Conservation (phyloP, 164 flowering plant genomes). For the Tetracentron sinense region DNA sequence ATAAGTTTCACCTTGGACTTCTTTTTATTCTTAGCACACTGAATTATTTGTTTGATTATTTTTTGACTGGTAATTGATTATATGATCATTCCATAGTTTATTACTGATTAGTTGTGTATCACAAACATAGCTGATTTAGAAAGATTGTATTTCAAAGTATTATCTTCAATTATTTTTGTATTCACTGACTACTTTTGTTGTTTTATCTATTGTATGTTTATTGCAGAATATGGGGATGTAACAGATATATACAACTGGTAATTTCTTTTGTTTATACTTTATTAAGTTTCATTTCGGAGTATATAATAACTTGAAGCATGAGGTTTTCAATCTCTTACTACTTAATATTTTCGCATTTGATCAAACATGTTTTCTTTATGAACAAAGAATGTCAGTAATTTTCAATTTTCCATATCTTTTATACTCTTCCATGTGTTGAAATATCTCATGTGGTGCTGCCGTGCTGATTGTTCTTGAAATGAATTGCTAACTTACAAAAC, state of each 20-base stretch:
- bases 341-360: not conserved
- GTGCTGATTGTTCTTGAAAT: not conserved
- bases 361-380: not conserved
- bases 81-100: no score
- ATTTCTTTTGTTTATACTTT: constrained; percentile 7
- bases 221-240: constrained; percentile 92
- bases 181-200: not conserved
- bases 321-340: not conserved
- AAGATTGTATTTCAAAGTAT: no score
- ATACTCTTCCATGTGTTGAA: no score
- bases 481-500: not conserved
- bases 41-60: no score
- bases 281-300: not conserved
- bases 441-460: no score
- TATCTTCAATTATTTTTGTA: no score
- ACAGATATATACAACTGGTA: constrained; percentile 96
- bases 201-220: constrained; percentile 11
- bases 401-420: not conserved
- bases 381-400: not conserved
- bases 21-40: no score
- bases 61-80: no score
- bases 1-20: no score
- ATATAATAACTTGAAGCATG: constrained; percentile 1
- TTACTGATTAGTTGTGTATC: not conserved
- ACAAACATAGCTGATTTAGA: no score